Evolutionary conservation across 441 rosid species (phyloP).

Genomic region (Syzygium syzygioides): DNA sequence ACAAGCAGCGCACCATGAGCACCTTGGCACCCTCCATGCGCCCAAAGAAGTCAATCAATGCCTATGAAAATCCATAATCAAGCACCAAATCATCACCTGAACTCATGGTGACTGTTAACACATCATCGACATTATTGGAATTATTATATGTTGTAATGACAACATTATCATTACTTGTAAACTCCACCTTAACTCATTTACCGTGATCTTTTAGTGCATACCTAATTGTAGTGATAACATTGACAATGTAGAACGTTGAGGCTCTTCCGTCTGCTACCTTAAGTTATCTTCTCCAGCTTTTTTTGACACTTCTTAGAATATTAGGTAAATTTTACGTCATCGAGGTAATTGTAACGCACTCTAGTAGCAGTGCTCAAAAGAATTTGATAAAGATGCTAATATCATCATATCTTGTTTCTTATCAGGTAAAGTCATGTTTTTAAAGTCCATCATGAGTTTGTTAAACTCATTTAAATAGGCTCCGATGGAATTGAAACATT

Average conservation of each 20-base stretch:
- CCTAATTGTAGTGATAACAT: not conserved
- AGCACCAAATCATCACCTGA: not conserved
- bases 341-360: not conserved
- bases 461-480: not conserved
- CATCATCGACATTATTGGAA: not conserved
- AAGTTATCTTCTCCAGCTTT: not conserved
- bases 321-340: no score
- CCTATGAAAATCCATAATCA: not conserved
- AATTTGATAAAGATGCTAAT: not conserved
- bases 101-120: not conserved
- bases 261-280: not conserved
- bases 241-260: not conserved
- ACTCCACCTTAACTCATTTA: not conserved
- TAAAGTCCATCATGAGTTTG: not conserved
- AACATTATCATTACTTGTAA: not conserved
- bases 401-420: not conserved
- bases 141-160: not conserved
- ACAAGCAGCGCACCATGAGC: not conserved
- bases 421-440: not conserved
- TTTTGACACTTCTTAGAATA: not conserved
- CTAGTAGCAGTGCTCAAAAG: not conserved
- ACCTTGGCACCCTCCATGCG: not conserved
- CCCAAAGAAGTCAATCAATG: not conserved
- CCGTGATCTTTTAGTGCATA: not conserved
- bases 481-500: not conserved